phyloP scores from a whole-genome alignment of 2,329 filamentous ascomycete species.

The Tetracladium maxilliforme region DNA sequence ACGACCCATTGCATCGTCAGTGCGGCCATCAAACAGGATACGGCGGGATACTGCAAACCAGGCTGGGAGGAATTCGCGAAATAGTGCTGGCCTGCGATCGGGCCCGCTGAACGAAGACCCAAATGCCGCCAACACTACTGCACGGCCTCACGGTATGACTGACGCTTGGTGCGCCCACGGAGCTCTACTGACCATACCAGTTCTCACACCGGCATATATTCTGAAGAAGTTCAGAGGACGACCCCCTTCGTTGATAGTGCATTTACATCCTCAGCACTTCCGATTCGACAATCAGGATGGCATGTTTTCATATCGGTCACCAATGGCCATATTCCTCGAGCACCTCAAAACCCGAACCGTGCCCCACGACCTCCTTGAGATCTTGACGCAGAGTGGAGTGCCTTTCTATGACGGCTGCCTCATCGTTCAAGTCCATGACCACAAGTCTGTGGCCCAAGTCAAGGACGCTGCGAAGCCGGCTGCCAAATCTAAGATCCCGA shows the following conservation, averaged over 20 bases:
- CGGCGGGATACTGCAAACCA: constrained; percentile 38
- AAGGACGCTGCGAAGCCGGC: constrained; percentile 41
- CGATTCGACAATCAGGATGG: constrained; percentile 89
- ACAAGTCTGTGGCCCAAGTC: constrained; percentile 50
- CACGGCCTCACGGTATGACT: not conserved
- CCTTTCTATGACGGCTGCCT: constrained; percentile 87
- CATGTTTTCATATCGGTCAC: constrained; percentile 81
- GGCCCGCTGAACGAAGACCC: constrained; percentile 30
- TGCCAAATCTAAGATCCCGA: constrained; percentile 43
- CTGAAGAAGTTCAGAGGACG: constrained; percentile 63
- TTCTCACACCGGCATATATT: constrained; percentile 38
- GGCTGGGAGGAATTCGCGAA: constrained; percentile 38
- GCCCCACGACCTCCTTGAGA: constrained; percentile 76
- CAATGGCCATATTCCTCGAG: constrained; percentile 70
- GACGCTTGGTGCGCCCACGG: constrained; percentile 3
- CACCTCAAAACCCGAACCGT: constrained; percentile 65
- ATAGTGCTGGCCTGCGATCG: constrained; percentile 31
- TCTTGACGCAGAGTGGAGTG: constrained; percentile 57
- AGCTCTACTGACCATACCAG: constrained; percentile 8
- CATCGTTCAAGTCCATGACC: constrained; percentile 87
- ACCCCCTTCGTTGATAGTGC: constrained; percentile 72
- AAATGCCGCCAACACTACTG: constrained; percentile 26
- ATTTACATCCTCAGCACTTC: constrained; percentile 76
- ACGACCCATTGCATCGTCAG: constrained; percentile 25
- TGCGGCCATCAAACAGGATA: constrained; percentile 8